Evolutionary conservation across 768 basidiomycete genomes (phyloP).

Genomic region (Boletus rex-veris): DNA sequence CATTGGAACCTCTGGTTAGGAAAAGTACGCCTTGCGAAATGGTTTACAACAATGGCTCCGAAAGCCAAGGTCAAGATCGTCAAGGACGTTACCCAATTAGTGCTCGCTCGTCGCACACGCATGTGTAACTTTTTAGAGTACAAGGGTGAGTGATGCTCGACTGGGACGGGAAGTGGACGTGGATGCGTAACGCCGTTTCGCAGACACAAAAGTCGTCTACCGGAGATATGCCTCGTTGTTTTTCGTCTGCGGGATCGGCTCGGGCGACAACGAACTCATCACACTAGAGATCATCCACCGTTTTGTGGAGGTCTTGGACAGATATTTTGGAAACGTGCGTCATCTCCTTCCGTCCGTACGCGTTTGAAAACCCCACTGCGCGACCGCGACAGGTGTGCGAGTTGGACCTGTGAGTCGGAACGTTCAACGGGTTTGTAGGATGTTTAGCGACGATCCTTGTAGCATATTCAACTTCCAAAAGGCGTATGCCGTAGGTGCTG

Average conservation of each 20-base stretch:
- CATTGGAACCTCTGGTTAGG: constrained; percentile 43
- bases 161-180: not conserved
- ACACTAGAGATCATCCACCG: constrained; percentile 92
- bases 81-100: constrained; percentile 92
- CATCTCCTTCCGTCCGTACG: not conserved
- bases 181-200: not conserved
- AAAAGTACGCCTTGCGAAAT: constrained; percentile 92
- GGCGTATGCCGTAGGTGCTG: constrained; percentile 70
- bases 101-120: constrained; percentile 78
- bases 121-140: constrained; percentile 98
- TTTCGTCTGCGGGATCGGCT: constrained; percentile 86
- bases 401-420: constrained; percentile 71
- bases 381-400: constrained; percentile 68
- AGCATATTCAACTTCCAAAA: constrained; percentile 99
- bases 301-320: constrained; percentile 84
- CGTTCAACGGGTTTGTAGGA: not conserved
- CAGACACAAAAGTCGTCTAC: constrained; percentile 88
- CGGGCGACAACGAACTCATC: constrained; percentile 85
- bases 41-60: constrained; percentile 83
- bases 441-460: not conserved
- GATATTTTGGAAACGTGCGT: constrained; percentile 50
- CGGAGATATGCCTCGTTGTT: constrained; percentile 93
- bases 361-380: not conserved
- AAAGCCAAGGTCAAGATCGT: constrained; percentile 88
- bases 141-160: constrained; percentile 59